These are phyloP conservation scores for Amyloporia xantha DNA, from an alignment of 768 basidiomycete genomes.

Conservation along the genomic window DNA sequence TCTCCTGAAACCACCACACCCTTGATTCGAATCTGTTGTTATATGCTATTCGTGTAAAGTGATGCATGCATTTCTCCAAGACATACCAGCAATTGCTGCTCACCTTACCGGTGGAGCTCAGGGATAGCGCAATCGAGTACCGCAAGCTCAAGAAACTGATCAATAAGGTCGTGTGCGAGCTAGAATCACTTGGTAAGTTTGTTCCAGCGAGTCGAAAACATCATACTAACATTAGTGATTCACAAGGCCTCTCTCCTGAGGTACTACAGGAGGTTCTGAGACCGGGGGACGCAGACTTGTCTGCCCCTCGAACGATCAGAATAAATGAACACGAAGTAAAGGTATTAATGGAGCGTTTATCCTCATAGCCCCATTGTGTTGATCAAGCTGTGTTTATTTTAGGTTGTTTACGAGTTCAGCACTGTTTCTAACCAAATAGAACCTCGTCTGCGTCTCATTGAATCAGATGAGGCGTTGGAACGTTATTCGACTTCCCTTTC, in stretches of 20 bases:
- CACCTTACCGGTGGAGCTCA: slow-evolving; percentile 69
- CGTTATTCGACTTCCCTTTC: not conserved
- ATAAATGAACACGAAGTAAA: not conserved
- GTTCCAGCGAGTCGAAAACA: not conserved
- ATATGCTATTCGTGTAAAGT: slow-evolving; percentile 1
- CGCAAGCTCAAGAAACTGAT: slow-evolving; percentile 91
- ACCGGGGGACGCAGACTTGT: slow-evolving; percentile 5
- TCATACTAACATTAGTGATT: too few species aligned
- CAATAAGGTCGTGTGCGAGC: slow-evolving; percentile 73
- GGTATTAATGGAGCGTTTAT: not conserved
- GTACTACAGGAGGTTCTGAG: slow-evolving; percentile 22
- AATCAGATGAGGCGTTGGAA: slow-evolving; percentile 10
- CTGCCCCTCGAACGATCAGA: not conserved
- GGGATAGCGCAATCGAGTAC: slow-evolving; percentile 78
- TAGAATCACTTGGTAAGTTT: slow-evolving; percentile 50
- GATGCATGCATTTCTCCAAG: slow-evolving; percentile 67
- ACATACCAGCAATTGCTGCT: slow-evolving; percentile 56
- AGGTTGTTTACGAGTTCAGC: slow-evolving; percentile 53
- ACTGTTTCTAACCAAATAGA: slow-evolving; percentile 41
- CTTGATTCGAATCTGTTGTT: too few species aligned
- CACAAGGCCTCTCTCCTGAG: slow-evolving; percentile 27
- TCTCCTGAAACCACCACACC: too few species aligned
- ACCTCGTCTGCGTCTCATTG: slow-evolving; percentile 50
- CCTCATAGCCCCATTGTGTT: not conserved
- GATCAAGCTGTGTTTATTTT: slow-evolving; percentile 11